Base-by-base conservation (phyloP, 257 asterid genomes). In the Henckelia pumila region DNA sequence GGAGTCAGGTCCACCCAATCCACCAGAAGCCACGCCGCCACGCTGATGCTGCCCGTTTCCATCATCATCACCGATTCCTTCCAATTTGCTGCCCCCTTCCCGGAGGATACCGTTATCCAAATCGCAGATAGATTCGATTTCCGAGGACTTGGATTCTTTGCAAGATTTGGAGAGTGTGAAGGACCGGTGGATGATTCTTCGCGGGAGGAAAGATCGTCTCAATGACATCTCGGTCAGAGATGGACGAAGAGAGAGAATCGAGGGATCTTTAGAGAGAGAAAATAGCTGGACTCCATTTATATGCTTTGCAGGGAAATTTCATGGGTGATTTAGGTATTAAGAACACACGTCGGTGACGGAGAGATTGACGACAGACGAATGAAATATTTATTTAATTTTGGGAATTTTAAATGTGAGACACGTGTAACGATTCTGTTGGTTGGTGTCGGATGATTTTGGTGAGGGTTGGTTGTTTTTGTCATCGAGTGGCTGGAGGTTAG, bases 161-260 rank as follows among this genome's bases (percentile, higher is more conserved):
- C 61, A 74, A 0, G 96, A 88, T 77, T 76, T 85, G 30, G 98
- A 89, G 58, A 81, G 72, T 19, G 86, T 64, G 71, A 87, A 85
- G 7, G 92, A 89, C 20, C 84, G 81, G 37, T 80, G 84, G 29
- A 76, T 82, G 61, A 78, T 92, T 73, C 96, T 83, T 56, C 95
- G 82, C 6, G 94, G 83, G 40, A 85, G 94, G 57, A 76, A 88
- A 67, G 89, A 87, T 61, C 89, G 82, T 25, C 89, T 70, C 19
- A 75, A 81, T 68, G 98, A 87, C 96, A 86, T 85, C 59, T 59
- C 63, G 75, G 56, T 68, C 53, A 19, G 56, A 37, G 29, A 68
- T 40, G 56, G 30, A 60, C 21, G 60, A n/a, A 32, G 50, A 56
- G 28, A 65, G 49, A 59, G 60, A 50, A 55, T 49, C 14, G 75